These are phyloP conservation scores for Termitomyces sp. DNA, from an alignment of 768 basidiomycete genomes.

Conservation along the genomic window DNA sequence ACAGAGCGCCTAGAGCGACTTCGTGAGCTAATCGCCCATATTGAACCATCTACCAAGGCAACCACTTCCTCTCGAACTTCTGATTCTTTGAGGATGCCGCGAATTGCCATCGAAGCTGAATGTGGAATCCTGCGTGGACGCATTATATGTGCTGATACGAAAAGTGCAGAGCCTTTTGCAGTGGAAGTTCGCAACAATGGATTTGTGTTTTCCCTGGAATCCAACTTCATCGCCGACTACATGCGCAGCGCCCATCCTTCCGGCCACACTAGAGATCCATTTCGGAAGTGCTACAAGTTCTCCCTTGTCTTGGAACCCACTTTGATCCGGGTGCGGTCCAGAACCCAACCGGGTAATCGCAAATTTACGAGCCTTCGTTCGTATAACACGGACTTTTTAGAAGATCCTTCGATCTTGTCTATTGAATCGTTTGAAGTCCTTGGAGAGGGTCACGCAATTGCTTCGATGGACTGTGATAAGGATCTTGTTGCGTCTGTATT, in stretches of 20 bases:
- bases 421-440: constrained; percentile 52
- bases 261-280: constrained; percentile 34
- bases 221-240: constrained; percentile 35
- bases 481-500: constrained; percentile 38
- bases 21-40: constrained; percentile 27
- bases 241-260: constrained; percentile 19
- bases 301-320: constrained; percentile 45
- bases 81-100: constrained; percentile 39
- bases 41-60: constrained; percentile 12
- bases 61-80: constrained; percentile 13
- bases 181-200: constrained; percentile 59
- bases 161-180: constrained; percentile 40
- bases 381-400: constrained; percentile 32
- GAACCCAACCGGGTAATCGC: constrained; percentile 20
- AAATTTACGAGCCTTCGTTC: constrained; percentile 25
- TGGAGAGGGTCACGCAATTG: constrained; percentile 43
- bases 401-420: constrained; percentile 52
- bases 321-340: constrained; percentile 49
- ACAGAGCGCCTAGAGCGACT: constrained; percentile 55
- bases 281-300: constrained; percentile 42
- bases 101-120: constrained; percentile 41
- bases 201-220: constrained; percentile 36
- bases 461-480: constrained; percentile 45
- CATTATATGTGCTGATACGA: constrained; percentile 44
- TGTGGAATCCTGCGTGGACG: constrained; percentile 49